Conservation (phyloP, 108 stramenopile species). For the Parietichytrium sp. region DNA sequence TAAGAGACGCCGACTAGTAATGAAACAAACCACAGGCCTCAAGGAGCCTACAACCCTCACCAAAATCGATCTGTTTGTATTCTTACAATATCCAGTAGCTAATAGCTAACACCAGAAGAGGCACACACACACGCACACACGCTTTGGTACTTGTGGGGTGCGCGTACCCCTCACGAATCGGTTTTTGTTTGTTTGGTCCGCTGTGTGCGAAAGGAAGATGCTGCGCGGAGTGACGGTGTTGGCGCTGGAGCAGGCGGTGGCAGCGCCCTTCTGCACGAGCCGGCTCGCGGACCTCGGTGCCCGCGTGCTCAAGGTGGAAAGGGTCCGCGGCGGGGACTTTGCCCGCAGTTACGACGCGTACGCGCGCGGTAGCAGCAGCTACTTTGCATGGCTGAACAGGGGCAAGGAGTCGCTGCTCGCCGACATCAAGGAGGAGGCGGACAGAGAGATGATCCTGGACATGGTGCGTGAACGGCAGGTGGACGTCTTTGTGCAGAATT, state of each 20-base stretch:
- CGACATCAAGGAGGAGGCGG: neutral
- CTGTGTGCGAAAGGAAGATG: no score
- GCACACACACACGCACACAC: no score
- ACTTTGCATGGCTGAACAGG: conserved; percentile 31
- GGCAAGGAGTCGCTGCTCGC: conserved; percentile 26
- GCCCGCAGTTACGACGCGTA: conserved; percentile 12
- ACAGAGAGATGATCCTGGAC: neutral
- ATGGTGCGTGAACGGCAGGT: neutral
- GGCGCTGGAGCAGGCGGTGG: conserved; percentile 29
- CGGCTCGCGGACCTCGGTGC: conserved; percentile 31
- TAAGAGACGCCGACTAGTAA: no score
- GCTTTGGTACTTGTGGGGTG: no score
- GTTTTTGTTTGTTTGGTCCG: no score
- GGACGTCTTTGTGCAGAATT: conserved; percentile 33
- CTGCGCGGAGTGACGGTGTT: neutral
- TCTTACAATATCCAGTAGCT: no score
- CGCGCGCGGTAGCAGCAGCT: conserved; percentile 23
- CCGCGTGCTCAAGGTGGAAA: conserved; percentile 28
- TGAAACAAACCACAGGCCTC: no score
- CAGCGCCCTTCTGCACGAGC: conserved; percentile 39
- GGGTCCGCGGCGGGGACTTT: neutral
- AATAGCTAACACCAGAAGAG: no score
- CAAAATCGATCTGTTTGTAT: no score
- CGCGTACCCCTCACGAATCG: no score
- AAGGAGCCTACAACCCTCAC: no score